Base-by-base conservation (phyloP, 176 grass and related monocot species). In the Carex littledalei region DNA sequence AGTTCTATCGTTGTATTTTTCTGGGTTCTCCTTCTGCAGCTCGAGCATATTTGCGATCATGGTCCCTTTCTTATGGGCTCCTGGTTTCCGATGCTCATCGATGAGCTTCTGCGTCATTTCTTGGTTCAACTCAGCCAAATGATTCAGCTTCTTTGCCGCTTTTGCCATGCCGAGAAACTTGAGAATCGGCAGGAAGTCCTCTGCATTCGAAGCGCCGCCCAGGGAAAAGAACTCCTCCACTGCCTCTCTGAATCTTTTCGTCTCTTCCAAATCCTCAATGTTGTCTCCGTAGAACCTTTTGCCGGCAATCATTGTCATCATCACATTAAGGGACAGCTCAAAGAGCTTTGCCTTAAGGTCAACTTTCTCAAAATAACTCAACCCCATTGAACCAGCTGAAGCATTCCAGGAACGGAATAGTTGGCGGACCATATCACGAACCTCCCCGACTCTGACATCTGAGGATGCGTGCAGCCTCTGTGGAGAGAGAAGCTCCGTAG, bases 321-420 rank as follows among this genome's bases (percentile, higher is more conserved):
- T 69, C 0, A 85, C 69, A 81, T 94, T 94, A 5, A 94, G 74
- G 17, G 78, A 17, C 2, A 94, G 76, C 67, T 91, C 85, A 15
- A 76, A 76, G 9, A 76, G 14, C 41, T 50, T 47, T 2, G 29
- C 20, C 20, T 76, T 76, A 4, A 76, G 9, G 47, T 76, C 17
- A 3, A 76, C n/a, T 50, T 76, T 49, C 18, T 16, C 37, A 76
- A 76, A 76, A 61, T 61, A 61, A 61, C n/a, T 20, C 7, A 20
- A 20, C 7, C 56, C 56, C 56, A n/a, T 59, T 59, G 56, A 59
- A 17, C 5, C 16, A 6, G 17, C 17, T 4, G 56, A 59, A 59
- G 16, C 56, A 5, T 59, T 59, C 56, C 56, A 59, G 17, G 81
- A 29, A 3, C 10, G n/a, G 37, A 88, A 84, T 5, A 88, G 71